Conservation (phyloP, 169 alveolate genomes). For the Plasmodium relictum region DNA sequence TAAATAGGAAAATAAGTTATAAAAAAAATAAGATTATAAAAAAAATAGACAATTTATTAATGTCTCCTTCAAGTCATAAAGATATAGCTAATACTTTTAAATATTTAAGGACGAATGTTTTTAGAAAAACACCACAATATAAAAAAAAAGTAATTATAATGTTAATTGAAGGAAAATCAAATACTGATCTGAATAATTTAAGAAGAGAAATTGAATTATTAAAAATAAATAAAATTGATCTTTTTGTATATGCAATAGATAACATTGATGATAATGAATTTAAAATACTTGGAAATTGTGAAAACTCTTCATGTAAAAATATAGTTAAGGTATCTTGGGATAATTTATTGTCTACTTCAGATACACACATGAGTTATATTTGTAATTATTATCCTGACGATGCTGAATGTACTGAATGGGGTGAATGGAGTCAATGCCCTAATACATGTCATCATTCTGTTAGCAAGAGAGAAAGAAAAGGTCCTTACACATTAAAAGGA, state of each 20-base stretch:
- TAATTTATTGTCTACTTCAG: slow-evolving; percentile 34
- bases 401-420: slow-evolving; percentile 76
- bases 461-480: slow-evolving; percentile 67
- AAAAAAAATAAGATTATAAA: slow-evolving; percentile 45
- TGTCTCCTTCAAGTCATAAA: slow-evolving; percentile 13
- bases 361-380: slow-evolving; percentile 38
- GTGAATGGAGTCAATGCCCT: slow-evolving; percentile 70
- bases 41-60: slow-evolving; percentile 18
- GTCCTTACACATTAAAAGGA: slow-evolving; percentile 67
- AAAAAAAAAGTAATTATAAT: slow-evolving; percentile 41
- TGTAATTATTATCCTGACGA: slow-evolving; percentile 66
- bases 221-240: slow-evolving; percentile 49
- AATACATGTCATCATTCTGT: slow-evolving; percentile 8
- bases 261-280: slow-evolving; percentile 34
- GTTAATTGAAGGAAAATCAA: slow-evolving; percentile 70
- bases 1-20: slow-evolving; percentile 40
- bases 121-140: background rate
- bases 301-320: slow-evolving; percentile 34
- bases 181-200: slow-evolving; percentile 46
- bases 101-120: slow-evolving; percentile 28
- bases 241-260: slow-evolving; percentile 73
- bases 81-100: slow-evolving; percentile 52
- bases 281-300: slow-evolving; percentile 75
- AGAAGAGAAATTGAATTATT: slow-evolving; percentile 52
- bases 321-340: slow-evolving; percentile 69